Conservation (phyloP, 2,329 filamentous ascomycete genomes). For the Aureobasidium zeae region DNA sequence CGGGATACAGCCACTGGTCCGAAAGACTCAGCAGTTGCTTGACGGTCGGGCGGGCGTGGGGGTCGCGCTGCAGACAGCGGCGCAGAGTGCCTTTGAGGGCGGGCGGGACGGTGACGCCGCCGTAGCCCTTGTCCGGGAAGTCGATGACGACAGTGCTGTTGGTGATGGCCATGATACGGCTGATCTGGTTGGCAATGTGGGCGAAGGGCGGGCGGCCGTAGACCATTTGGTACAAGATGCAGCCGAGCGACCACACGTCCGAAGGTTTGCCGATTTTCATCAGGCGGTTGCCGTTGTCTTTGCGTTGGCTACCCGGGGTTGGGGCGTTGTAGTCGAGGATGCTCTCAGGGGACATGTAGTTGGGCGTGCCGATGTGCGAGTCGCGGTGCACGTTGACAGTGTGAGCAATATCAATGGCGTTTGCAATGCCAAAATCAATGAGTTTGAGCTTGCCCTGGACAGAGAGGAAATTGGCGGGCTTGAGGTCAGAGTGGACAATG, state of each 20-base stretch:
- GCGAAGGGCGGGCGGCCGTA: constrained; percentile 95
- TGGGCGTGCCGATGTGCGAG: constrained; percentile 88
- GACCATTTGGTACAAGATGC: constrained; percentile 95
- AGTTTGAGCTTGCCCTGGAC: constrained; percentile 85
- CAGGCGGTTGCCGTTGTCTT: constrained; percentile 29
- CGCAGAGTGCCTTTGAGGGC: constrained; percentile 48
- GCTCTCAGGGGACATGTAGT: constrained; percentile 97
- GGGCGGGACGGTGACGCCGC: constrained; percentile 48
- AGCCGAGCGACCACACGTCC: constrained; percentile 92
- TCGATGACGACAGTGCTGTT: constrained; percentile 66
- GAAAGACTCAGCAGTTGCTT: constrained; percentile 46
- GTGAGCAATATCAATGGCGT: constrained; percentile 89
- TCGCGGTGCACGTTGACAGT: constrained; percentile 97
- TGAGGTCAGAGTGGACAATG: constrained; percentile 93
- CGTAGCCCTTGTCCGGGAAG: constrained; percentile 60
- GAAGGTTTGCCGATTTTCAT: constrained; percentile 95
- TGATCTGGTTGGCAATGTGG: constrained; percentile 79
- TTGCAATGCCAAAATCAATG: constrained; percentile 97
- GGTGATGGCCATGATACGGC: constrained; percentile 77
- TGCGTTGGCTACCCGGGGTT: constrained; percentile 34
- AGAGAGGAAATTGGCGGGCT: constrained; percentile 93
- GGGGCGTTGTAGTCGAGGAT: constrained; percentile 74
- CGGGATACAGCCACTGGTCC: constrained; percentile 52
- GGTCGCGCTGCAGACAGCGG: constrained; percentile 50
- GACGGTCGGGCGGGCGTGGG: constrained; percentile 47